These are phyloP conservation scores for Carex kokanica DNA, from an alignment of 176 grass and related monocot genomes.

Conservation along the genomic window DNA sequence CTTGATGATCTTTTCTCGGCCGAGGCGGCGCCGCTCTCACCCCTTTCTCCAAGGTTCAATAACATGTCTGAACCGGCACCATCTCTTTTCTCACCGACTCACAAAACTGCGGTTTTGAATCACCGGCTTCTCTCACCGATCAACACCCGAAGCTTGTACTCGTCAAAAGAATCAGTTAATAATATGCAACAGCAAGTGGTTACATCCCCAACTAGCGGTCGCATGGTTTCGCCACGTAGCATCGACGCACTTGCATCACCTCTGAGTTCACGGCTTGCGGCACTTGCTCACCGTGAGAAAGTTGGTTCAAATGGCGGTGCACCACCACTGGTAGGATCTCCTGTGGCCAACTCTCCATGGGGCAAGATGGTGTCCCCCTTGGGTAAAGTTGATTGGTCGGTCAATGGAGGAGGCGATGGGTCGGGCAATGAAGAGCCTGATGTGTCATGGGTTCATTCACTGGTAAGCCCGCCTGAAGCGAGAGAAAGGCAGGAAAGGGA, in stretches of 20 bases:
- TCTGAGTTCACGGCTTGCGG: constrained; percentile 39
- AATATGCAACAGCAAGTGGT: constrained; percentile 43
- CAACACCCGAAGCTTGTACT: constrained; percentile 69
- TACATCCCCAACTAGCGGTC: constrained; percentile 40
- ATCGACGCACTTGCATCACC: constrained; percentile 67
- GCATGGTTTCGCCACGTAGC: constrained; percentile 45
- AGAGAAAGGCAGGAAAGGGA: constrained; percentile 33
- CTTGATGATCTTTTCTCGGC: constrained; percentile 70
- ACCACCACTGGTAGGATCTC: constrained; percentile 40
- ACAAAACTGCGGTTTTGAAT: constrained; percentile 73
- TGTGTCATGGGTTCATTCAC: constrained; percentile 72
- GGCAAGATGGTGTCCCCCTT: constrained; percentile 48
- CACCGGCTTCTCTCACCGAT: constrained; percentile 62
- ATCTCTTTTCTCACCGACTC: constrained; percentile 53
- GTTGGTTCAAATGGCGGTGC: constrained; percentile 33
- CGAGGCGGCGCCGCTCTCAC: constrained; percentile 50
- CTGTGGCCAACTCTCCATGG: constrained; percentile 48
- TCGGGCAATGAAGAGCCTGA: constrained; percentile 50
- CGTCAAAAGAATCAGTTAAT: constrained; percentile 42
- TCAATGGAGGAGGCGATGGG: constrained; percentile 43
- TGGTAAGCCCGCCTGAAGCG: constrained; percentile 39
- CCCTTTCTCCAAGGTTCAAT: constrained; percentile 51
- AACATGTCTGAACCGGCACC: constrained; percentile 37
- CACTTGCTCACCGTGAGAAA: constrained; percentile 48
- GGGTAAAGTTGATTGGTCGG: constrained; percentile 63